phyloP scores from a whole-genome alignment of 192 early-diverging fungal genomes.

The Coemansia sp. region DNA sequence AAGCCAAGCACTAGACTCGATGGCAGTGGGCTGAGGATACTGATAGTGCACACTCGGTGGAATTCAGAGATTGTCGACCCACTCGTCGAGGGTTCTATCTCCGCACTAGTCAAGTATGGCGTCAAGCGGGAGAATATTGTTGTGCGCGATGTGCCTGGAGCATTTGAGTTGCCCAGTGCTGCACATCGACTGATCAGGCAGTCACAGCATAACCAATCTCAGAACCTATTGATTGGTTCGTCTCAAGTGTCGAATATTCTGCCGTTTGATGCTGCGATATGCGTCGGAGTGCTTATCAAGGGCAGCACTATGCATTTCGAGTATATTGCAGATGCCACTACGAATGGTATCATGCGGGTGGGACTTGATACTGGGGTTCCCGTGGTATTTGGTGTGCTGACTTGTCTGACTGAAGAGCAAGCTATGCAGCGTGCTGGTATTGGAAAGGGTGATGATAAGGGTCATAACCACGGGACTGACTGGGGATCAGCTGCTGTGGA shows the following conservation, averaged over 20 bases:
- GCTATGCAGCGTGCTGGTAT: slow-evolving; percentile 83
- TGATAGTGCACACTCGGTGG: slow-evolving; percentile 95
- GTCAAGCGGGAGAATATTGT: slow-evolving; percentile 78
- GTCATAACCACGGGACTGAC: slow-evolving; percentile 96
- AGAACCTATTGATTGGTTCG: slow-evolving; percentile 39
- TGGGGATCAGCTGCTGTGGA: slow-evolving; percentile 98
- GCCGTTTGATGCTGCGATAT: slow-evolving; percentile 88
- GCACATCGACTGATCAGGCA: slow-evolving; percentile 74
- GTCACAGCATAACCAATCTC: slow-evolving; percentile 59
- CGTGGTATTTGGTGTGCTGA: slow-evolving; percentile 95
- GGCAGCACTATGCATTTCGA: slow-evolving; percentile 99
- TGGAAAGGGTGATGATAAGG: slow-evolving; percentile 56
- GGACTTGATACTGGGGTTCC: slow-evolving; percentile 86
- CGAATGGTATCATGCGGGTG: slow-evolving; percentile 95
- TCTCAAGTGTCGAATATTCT: slow-evolving; percentile 9
- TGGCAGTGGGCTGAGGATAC: slow-evolving; percentile 66
- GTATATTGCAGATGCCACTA: slow-evolving; percentile 96
- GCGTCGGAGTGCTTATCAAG: slow-evolving; percentile 98
- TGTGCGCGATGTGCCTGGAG: slow-evolving; percentile 81
- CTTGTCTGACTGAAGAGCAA: slow-evolving; percentile 94
- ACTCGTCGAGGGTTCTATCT: slow-evolving; percentile 73
- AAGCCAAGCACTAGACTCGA: slow-evolving; percentile 59
- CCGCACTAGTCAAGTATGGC: slow-evolving; percentile 67
- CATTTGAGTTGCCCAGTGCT: slow-evolving; percentile 95
- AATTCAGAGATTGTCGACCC: slow-evolving; percentile 84